Evolutionary conservation across 305 asterid species (phyloP).

Genomic region (Andrographis paniculata): DNA sequence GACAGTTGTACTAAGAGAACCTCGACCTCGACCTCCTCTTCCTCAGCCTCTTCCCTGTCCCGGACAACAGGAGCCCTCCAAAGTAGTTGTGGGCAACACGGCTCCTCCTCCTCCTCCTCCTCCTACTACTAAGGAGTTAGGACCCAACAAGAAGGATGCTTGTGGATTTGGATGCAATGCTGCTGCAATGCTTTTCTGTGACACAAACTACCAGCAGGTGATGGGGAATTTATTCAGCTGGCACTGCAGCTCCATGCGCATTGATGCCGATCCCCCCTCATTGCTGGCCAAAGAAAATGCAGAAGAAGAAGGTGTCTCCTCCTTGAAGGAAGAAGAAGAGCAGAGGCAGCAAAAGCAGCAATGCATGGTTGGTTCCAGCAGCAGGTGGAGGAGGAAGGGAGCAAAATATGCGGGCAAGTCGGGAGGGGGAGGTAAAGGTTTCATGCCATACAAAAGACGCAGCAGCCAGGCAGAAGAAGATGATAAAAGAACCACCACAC

Average conservation of each 20-base stretch:
- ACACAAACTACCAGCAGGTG: conserved; percentile 27
- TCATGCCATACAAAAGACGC: conserved; percentile 65
- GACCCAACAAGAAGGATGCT: conserved; percentile 13
- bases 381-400: neutral
- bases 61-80: too few relatives aligned
- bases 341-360: conserved; percentile 31
- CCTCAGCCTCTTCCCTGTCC: too few relatives aligned
- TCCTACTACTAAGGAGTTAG: conserved; percentile 10
- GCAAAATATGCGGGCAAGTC: neutral
- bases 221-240: conserved; percentile 36
- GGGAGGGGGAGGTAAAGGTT: too few relatives aligned
- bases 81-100: conserved; percentile 17
- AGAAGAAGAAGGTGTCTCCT: too few relatives aligned
- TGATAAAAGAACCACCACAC: conserved; percentile 29
- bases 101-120: conserved; percentile 13
- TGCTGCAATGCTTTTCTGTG: neutral
- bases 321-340: conserved; percentile 22
- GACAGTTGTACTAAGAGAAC: conserved; percentile 42
- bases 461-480: conserved; percentile 56
- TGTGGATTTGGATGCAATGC: neutral
- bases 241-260: conserved; percentile 19
- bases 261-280: conserved; percentile 5
- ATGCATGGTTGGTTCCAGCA: conserved; percentile 23
- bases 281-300: conserved; percentile 16
- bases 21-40: too few relatives aligned